Conservation (phyloP, 2,329 filamentous ascomycete genomes). For the Trichoderma gracile region DNA sequence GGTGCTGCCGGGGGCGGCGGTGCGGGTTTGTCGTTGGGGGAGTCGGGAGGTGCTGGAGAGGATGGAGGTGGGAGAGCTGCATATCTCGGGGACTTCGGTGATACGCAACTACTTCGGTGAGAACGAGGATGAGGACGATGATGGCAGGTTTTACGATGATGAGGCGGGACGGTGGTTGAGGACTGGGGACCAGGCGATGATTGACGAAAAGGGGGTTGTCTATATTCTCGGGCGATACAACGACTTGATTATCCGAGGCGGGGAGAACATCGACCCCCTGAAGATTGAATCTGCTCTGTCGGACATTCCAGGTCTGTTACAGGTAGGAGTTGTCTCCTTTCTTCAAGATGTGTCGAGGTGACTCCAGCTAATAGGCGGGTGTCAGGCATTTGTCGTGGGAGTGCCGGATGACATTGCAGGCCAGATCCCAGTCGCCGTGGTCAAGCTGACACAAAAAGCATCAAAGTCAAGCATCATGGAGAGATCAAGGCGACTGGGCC, state of each 20-base stretch:
- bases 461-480: slow-evolving; percentile 38
- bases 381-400: slow-evolving; percentile 45
- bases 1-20: slow-evolving; percentile 42
- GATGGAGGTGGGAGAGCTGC: slow-evolving; percentile 43
- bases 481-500: slow-evolving; percentile 38
- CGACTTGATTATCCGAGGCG: slow-evolving; percentile 48
- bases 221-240: slow-evolving; percentile 47
- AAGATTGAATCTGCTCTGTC: slow-evolving; percentile 41
- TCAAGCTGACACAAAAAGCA: slow-evolving; percentile 36
- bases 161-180: slow-evolving; percentile 39
- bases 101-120: slow-evolving; percentile 40
- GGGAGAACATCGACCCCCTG: slow-evolving; percentile 47
- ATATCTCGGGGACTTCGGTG: slow-evolving; percentile 42
- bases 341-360: neutral
- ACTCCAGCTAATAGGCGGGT: slow-evolving; percentile 18
- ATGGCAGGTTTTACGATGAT: slow-evolving; percentile 40
- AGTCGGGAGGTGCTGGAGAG: slow-evolving; percentile 35
- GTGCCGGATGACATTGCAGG: slow-evolving; percentile 48
- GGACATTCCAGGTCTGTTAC: slow-evolving; percentile 37
- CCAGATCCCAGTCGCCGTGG: slow-evolving; percentile 50
- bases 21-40: slow-evolving; percentile 41
- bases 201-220: slow-evolving; percentile 42
- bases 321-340: slow-evolving; percentile 29
- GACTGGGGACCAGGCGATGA: slow-evolving; percentile 46
- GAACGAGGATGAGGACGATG: slow-evolving; percentile 27